Evolutionary conservation across 2,329 filamentous ascomycete genomes (phyloP).

Genomic region (Aspergillus neotritici): DNA sequence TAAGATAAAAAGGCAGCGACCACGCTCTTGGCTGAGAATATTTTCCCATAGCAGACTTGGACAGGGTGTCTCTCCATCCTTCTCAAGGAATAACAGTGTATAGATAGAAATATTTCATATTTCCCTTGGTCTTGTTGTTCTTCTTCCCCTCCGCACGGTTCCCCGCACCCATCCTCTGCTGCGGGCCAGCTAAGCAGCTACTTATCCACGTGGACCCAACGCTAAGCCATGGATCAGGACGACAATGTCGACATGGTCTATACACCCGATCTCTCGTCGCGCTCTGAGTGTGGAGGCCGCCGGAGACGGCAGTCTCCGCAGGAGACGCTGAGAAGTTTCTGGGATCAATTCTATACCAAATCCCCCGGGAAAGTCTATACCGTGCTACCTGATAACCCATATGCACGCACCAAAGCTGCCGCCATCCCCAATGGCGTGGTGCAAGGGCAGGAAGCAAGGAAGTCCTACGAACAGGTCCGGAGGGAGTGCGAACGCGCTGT

Average conservation of each 20-base stretch:
- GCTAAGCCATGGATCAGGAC: slow-evolving; percentile 25
- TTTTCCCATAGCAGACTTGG: too few species aligned
- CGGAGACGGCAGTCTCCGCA: slow-evolving; percentile 57
- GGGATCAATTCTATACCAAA: slow-evolving; percentile 65
- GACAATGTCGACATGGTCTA: slow-evolving; percentile 21
- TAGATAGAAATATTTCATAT: too few species aligned
- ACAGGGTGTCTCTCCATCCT: too few species aligned
- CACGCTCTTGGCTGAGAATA: too few species aligned
- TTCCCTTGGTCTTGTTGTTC: too few species aligned
- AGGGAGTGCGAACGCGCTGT: slow-evolving; percentile 61
- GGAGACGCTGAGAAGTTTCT: slow-evolving; percentile 65
- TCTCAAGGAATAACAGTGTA: too few species aligned
- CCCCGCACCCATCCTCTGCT: too few species aligned
- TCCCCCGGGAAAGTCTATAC: slow-evolving; percentile 67
- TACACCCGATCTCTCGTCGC: slow-evolving; percentile 25
- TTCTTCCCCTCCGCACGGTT: too few species aligned
- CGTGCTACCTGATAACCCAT: slow-evolving; percentile 63
- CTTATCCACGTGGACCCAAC: too few species aligned
- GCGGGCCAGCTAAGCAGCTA: too few species aligned
- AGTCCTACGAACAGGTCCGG: slow-evolving; percentile 68
- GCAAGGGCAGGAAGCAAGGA: slow-evolving; percentile 53
- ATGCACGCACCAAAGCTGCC: slow-evolving; percentile 56
- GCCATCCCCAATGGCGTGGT: slow-evolving; percentile 51
- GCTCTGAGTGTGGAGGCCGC: slow-evolving; percentile 28
- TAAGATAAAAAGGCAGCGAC: too few species aligned